Conservation (phyloP, 805 yeast genomes). For the Cephaloascus albidus region DNA sequence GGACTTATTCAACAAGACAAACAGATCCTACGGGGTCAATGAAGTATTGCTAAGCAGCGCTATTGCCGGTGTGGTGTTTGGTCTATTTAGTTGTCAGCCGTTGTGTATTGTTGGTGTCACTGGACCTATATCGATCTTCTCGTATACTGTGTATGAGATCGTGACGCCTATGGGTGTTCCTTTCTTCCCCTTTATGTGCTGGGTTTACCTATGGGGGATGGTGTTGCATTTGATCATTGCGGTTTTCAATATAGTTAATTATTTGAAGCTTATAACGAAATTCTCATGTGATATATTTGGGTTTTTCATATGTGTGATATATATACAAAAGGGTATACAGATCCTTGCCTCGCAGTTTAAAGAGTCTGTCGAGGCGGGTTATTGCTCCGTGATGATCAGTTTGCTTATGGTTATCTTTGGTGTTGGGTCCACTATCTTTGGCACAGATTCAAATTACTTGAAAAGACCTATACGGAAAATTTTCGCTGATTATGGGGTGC, state of each 20-base stretch:
- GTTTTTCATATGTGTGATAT: slow-evolving; percentile 77
- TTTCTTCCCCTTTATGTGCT: slow-evolving; percentile 89
- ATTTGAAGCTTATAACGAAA: slow-evolving; percentile 61
- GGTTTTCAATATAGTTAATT: slow-evolving; percentile 54
- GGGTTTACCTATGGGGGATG: slow-evolving; percentile 92
- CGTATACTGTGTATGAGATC: slow-evolving; percentile 78
- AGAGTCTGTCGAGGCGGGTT: slow-evolving; percentile 40
- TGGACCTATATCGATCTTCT: slow-evolving; percentile 90
- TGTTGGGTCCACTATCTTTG: slow-evolving; percentile 46
- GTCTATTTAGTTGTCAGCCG: slow-evolving; percentile 83
- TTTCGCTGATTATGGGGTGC: slow-evolving; percentile 81
- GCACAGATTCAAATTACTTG: slow-evolving; percentile 53
- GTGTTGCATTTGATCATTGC: slow-evolving; percentile 71
- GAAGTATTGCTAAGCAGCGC: slow-evolving; percentile 82
- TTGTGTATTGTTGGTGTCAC: slow-evolving; percentile 94
- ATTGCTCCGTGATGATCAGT: slow-evolving; percentile 66
- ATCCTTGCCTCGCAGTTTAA: slow-evolving; percentile 65
- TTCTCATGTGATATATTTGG: slow-evolving; percentile 94
- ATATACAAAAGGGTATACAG: slow-evolving; percentile 85
- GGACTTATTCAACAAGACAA: slow-evolving; percentile 90
- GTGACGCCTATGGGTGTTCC: slow-evolving; percentile 43
- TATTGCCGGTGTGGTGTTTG: slow-evolving; percentile 83
- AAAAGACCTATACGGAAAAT: slow-evolving; percentile 53
- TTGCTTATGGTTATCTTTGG: slow-evolving; percentile 75
- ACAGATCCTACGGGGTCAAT: slow-evolving; percentile 82